phyloP scores from a whole-genome alignment of 441 rosid genomes.

The Pelargonium fulgidum region DNA sequence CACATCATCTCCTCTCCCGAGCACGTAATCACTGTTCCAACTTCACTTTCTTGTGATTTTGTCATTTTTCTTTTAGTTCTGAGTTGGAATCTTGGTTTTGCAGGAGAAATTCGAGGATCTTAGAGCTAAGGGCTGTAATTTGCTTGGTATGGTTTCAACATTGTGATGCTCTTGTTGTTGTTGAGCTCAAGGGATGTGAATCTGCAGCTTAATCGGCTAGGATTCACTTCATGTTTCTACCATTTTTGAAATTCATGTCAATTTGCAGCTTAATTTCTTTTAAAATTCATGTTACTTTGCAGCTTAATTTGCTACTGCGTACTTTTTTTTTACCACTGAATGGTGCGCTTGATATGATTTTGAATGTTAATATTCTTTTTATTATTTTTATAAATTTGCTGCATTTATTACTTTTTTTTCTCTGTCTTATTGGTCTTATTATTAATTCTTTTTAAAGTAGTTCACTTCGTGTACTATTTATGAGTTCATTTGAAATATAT shows the following conservation, averaged over 20 bases:
- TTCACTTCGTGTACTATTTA: neutral
- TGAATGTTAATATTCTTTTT: neutral
- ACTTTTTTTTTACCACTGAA: neutral
- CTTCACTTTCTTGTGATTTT: neutral
- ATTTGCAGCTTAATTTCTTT: neutral
- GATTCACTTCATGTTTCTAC: neutral
- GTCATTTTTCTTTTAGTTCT: neutral
- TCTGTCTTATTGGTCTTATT: neutral
- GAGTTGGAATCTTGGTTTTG: conserved; percentile 9
- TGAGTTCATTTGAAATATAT: neutral
- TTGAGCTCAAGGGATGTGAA: too few species aligned
- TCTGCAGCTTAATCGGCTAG: neutral
- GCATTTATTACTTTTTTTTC: neutral
- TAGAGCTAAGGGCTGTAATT: conserved; percentile 71
- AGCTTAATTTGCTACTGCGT: conserved; percentile 1
- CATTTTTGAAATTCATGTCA: neutral
- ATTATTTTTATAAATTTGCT: neutral
- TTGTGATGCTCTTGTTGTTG: neutral
- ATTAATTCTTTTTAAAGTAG: neutral
- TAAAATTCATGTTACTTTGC: conserved; percentile 2
- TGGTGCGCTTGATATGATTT: neutral
- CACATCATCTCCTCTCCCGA: conserved; percentile 79
- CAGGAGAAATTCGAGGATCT: conserved; percentile 94
- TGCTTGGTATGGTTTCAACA: conserved; percentile 48
- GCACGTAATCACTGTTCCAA: conserved; percentile 34